Evolutionary conservation across 352 stramenopile species (phyloP), one percentile per base, ranked within the genome.

Genomic region (Phytophthora fragariaefolia): DNA sequence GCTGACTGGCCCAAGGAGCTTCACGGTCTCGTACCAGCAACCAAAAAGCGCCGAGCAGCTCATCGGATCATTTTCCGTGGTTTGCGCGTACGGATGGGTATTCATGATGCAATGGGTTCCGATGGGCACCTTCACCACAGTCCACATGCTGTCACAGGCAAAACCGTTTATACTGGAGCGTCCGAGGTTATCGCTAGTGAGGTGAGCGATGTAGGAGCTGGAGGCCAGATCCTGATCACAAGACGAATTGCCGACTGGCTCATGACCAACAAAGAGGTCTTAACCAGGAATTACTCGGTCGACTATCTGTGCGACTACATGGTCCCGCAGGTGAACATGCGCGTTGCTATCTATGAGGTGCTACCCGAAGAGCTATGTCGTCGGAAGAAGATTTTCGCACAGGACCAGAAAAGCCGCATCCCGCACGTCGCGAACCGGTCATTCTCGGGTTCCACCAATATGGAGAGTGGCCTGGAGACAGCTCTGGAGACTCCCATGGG

Each of bases 1-100:
- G 79, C 77, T 1, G 67, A 80, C 17, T 92, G 83, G 83, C 81
- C 83, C 6, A 88, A 88, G 26, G 76, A 88, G 24, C 71, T 92
- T 20, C 65, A 89, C 24, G 67, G 72, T 13, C 57, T 78, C 7
- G 60, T 87, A 6, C 71, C 83, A 18, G 77, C 74, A 6, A 89
- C 83, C 9, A 69, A 73, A 27, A 82, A 80, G 53, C 34, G 64
- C 10, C 70, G 73, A 32, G 54, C 67, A 18, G 65, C 63, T 4
- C 66, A 82, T 15, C 69, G 74, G 15, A 55, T 81, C 2, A 65
- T 87, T 63, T 87, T 87, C 42, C 71, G 69, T n/a, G 80, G 77
- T 32, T 17, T 89, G 17, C 70, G 76, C 5, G 75, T 87, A 2
- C 72, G 76, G 56, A 87, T 87, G 76, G 76, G 79, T 10, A 76